These are phyloP conservation scores for Podaxis sp. DNA, from an alignment of 768 basidiomycete species.

Conservation along the genomic window DNA sequence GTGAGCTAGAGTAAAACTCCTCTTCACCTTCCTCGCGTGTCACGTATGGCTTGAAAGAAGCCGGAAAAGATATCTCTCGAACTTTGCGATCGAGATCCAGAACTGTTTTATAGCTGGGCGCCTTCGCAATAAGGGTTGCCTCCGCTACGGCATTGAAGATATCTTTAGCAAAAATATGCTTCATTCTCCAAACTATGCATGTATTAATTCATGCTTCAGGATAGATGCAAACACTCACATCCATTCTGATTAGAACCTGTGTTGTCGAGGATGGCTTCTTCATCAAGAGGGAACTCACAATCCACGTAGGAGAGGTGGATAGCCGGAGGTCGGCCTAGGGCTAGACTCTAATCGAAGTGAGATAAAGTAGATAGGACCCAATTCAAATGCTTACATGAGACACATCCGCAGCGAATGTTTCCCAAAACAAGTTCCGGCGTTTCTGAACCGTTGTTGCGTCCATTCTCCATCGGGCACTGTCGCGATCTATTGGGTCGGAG, in stretches of 20 bases:
- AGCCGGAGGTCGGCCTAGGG: conserved; percentile 59
- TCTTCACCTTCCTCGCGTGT: conserved; percentile 45
- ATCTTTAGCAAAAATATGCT: conserved; percentile 50
- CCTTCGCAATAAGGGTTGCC: conserved; percentile 46
- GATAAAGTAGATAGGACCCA: neutral
- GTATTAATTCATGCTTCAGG: neutral
- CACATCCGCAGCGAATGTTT: conserved; percentile 61
- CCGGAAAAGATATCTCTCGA: conserved; percentile 44
- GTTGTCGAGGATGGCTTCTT: conserved; percentile 45
- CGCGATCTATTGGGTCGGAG: conserved; percentile 50
- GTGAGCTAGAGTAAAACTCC: conserved; percentile 47
- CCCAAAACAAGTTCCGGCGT: conserved; percentile 70
- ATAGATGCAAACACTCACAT: conserved; percentile 36
- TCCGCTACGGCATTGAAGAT: conserved; percentile 50
- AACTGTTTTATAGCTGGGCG: conserved; percentile 45
- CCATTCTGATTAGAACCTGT: conserved; percentile 46
- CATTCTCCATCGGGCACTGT: conserved; percentile 69
- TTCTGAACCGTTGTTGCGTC: conserved; percentile 57
- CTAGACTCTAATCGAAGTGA: conserved; percentile 43
- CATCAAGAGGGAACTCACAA: conserved; percentile 59
- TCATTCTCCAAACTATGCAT: conserved; percentile 54
- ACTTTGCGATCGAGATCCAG: conserved; percentile 54
- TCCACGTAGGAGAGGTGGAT: conserved; percentile 61
- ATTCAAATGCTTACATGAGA: conserved; percentile 38
- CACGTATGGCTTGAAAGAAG: conserved; percentile 46